phyloP scores from a whole-genome alignment of 768 basidiomycete genomes.

The Mycena maculata region DNA sequence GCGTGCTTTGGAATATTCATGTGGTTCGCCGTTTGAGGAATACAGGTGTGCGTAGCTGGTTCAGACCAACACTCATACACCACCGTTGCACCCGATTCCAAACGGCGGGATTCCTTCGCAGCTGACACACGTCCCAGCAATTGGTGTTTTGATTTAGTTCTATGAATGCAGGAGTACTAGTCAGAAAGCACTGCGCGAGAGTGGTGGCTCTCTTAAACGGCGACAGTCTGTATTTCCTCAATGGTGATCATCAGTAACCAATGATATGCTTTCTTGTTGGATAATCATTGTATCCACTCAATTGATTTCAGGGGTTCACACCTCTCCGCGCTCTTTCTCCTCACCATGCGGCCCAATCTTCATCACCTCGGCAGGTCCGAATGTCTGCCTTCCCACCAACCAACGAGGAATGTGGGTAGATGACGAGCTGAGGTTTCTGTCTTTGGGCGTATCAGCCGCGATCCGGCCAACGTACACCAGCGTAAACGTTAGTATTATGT shows the following conservation, averaged over 20 bases:
- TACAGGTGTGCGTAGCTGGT: no score
- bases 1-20: no score
- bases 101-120: no score
- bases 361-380: neutral
- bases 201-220: neutral
- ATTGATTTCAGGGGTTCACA: neutral
- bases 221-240: neutral
- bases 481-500: slow-evolving; percentile 2
- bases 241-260: neutral
- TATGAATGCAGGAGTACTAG: no score
- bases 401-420: neutral
- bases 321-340: neutral
- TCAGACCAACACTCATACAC: no score
- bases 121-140: no score
- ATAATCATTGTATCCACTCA: neutral
- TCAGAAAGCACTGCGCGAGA: no score
- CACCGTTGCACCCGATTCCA: no score
- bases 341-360: neutral
- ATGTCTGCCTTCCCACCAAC: neutral
- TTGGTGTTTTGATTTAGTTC: no score
- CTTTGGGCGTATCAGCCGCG: neutral
- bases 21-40: no score
- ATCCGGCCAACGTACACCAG: slow-evolving; percentile 3
- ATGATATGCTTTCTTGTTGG: neutral
- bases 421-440: neutral